Evolutionary conservation across 257 asterid genomes (phyloP).

Genomic region (Solanum peruvianum): DNA sequence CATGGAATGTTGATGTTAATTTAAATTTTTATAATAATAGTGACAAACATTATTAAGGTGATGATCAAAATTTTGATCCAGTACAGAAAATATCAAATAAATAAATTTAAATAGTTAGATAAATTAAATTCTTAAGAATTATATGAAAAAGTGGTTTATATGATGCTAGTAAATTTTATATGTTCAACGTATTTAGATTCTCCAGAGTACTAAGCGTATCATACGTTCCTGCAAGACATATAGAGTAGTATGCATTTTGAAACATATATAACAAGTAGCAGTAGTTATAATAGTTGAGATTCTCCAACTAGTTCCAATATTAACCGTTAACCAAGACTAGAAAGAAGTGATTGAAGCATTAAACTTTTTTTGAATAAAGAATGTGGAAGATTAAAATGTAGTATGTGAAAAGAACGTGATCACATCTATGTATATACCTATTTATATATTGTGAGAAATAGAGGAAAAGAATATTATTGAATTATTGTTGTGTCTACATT

Average conservation of each 20-base stretch:
- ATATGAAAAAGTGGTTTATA: neutral
- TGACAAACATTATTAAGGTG: neutral
- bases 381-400: neutral
- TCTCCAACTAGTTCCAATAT: neutral
- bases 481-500: too few relatives aligned
- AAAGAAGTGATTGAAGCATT: neutral
- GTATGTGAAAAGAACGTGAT: neutral
- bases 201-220: neutral
- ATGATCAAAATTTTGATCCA: neutral
- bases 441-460: too few relatives aligned
- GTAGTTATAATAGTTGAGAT: neutral
- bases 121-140: neutral
- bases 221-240: neutral
- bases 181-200: neutral
- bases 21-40: neutral
- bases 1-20: neutral
- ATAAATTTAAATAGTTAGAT: neutral
- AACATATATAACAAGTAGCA: neutral
- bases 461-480: too few relatives aligned
- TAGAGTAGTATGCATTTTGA: neutral
- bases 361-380: neutral
- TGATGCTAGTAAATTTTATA: neutral
- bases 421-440: too few relatives aligned
- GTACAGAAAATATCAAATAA: neutral
- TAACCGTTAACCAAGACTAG: neutral